Conservation (phyloP, 805 yeast genomes). For the Starmerella stigmatis region DNA sequence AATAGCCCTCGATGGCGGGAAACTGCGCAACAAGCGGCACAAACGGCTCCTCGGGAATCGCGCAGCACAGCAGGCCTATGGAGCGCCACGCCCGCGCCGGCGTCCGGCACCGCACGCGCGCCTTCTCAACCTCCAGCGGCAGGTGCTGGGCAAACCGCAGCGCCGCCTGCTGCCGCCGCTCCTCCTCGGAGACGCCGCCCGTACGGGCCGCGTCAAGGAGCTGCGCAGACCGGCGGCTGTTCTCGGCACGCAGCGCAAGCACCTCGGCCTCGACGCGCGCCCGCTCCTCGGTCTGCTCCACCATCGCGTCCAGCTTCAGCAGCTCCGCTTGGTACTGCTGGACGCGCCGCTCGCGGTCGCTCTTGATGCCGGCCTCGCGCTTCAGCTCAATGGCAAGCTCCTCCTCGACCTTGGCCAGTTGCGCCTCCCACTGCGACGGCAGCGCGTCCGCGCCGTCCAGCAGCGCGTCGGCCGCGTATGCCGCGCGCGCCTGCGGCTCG, state of each 20-base stretch:
- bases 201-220: not conserved
- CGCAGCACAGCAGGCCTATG: not conserved
- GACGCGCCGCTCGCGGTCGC: constrained; percentile 1
- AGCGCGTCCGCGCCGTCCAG: constrained; percentile 3
- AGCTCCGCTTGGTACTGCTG: constrained; percentile 1
- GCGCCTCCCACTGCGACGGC: not conserved
- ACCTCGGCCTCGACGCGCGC: constrained; percentile 3
- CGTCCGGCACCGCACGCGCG: constrained; percentile 3
- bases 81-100: constrained; percentile 5
- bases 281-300: constrained; percentile 3
- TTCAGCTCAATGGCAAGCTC: constrained; percentile 3
- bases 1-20: not conserved
- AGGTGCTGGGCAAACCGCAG: constrained; percentile 4
- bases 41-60: not conserved
- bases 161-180: not conserved
- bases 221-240: not conserved
- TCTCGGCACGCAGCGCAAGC: not conserved
- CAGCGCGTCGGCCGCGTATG: not conserved
- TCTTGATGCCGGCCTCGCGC: not conserved
- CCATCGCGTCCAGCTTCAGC: not conserved
- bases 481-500: not conserved
- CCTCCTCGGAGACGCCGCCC: not conserved
- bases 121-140: not conserved
- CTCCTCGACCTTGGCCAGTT: not conserved
- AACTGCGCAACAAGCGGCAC: not conserved